These are phyloP conservation scores for Chlamydomonas sphaeroides DNA, from an alignment of 139 green algal species.

Conservation along the genomic window DNA sequence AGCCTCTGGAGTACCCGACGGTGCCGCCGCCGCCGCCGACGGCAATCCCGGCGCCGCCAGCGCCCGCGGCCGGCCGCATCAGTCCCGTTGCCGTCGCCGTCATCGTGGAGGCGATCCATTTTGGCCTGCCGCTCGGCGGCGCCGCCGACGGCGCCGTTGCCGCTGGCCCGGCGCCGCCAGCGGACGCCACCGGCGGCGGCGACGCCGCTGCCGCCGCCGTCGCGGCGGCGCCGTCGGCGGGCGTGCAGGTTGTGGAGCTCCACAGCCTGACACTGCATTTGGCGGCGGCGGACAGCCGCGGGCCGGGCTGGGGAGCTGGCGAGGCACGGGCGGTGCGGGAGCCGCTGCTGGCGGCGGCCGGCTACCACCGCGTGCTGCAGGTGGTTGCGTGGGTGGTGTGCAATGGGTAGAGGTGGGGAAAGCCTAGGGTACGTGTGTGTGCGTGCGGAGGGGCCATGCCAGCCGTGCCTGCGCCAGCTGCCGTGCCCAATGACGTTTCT, in stretches of 20 bases:
- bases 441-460: no score
- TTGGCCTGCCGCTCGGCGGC: background rate
- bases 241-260: constrained; percentile 33
- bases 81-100: constrained; percentile 43
- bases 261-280: constrained; percentile 61
- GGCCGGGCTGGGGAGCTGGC: constrained; percentile 12
- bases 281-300: constrained; percentile 51
- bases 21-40: background rate
- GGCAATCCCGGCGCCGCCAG: background rate
- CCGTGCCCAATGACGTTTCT: no score
- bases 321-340: constrained; percentile 21
- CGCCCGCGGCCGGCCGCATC: background rate
- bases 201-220: background rate
- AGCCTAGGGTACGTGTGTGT: no score
- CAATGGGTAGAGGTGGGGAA: no score
- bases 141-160: background rate
- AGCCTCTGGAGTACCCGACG: constrained; percentile 48
- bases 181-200: background rate
- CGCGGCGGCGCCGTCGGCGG: background rate
- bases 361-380: constrained; percentile 37
- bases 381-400: no score
- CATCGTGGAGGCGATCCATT: constrained; percentile 33
- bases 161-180: constrained; percentile 4
- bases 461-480: no score
- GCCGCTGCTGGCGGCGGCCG: constrained; percentile 36